A percentile compares a stretch with the other conserved stretches of the same genome.
Conservation (phyloP, 2,329 filamentous ascomycete genomes). For the Cercospora nicotianae region DNA sequence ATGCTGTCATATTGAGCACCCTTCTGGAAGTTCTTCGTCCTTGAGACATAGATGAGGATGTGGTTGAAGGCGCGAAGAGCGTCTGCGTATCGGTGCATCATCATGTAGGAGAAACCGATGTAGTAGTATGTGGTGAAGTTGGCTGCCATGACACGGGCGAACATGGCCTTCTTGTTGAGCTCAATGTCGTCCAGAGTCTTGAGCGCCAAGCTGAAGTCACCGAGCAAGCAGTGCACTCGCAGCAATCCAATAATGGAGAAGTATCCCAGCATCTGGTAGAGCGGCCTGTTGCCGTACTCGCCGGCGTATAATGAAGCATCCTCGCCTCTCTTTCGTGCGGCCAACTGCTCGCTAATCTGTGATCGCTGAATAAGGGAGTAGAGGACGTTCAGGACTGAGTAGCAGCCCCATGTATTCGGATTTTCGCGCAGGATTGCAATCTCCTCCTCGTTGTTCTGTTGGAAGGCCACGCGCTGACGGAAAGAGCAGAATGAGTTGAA, state of each 20-base stretch:
- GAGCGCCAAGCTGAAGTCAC: conserved; percentile 95
- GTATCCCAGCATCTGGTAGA: conserved; percentile 98
- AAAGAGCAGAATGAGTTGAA: conserved; percentile 99
- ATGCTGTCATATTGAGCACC: conserved; percentile 97
- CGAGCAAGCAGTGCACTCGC: conserved; percentile 91
- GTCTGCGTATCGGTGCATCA: conserved; percentile 99
- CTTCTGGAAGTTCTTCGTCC: conserved; percentile 99
- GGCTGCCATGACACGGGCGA: conserved; percentile 97
- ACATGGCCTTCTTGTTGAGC: conserved; percentile 99
- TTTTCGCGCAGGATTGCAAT: conserved; percentile 88
- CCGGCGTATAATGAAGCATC: conserved; percentile 85
- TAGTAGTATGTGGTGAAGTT: conserved; percentile 99
- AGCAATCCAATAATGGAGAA: conserved; percentile 98
- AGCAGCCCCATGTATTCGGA: conserved; percentile 99
- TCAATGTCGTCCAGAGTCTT: conserved; percentile 99
- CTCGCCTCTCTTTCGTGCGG: conserved; percentile 90
- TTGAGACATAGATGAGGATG: conserved; percentile 96
- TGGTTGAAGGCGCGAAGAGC: conserved; percentile 99
- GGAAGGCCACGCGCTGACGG: conserved; percentile 84
- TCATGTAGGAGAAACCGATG: conserved; percentile 99
- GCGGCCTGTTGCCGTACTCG: conserved; percentile 88
- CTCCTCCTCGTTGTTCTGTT: conserved; percentile 77
- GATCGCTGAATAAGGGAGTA: conserved; percentile 99
- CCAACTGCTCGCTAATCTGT: conserved; percentile 96
- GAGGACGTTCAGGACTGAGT: conserved; percentile 97